Conservation (phyloP, 2,329 filamentous ascomycete genomes). For the Colletotrichum gigasporum region DNA sequence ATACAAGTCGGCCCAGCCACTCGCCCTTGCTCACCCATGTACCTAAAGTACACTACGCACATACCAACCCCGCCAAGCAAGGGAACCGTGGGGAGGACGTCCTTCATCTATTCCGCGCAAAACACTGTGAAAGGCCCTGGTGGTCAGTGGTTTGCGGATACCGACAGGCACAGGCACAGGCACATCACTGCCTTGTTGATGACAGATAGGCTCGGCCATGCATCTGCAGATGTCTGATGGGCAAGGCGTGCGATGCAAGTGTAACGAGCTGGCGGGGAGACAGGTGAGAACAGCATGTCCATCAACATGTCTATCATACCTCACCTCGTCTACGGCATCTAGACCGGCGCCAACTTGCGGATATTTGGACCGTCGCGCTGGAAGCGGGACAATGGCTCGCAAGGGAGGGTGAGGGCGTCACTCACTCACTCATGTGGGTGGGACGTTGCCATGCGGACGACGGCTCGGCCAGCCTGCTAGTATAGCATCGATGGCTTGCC, state of each 20-base stretch:
- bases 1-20: constrained; percentile 3
- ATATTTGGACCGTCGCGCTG: background rate
- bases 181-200: background rate
- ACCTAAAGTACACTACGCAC: background rate
- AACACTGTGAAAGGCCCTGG: background rate
- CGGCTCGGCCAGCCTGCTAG: constrained; percentile 16
- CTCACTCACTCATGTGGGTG: too few relatives aligned
- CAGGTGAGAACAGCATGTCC: background rate
- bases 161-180: background rate
- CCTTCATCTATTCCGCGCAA: background rate
- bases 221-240: background rate
- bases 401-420: background rate
- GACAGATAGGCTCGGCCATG: constrained; percentile 7
- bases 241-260: constrained; percentile 9
- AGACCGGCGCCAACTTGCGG: background rate
- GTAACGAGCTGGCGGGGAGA: background rate
- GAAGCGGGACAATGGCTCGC: constrained; percentile 4
- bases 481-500: too few relatives aligned
- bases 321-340: background rate
- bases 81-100: background rate
- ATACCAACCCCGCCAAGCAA: constrained; percentile 4
- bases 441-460: constrained; percentile 22
- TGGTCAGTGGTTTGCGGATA: background rate
- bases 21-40: background rate
- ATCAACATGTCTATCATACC: background rate